Conservation (phyloP, 73 alveolate species). For the Paraurostyla sp. region DNA sequence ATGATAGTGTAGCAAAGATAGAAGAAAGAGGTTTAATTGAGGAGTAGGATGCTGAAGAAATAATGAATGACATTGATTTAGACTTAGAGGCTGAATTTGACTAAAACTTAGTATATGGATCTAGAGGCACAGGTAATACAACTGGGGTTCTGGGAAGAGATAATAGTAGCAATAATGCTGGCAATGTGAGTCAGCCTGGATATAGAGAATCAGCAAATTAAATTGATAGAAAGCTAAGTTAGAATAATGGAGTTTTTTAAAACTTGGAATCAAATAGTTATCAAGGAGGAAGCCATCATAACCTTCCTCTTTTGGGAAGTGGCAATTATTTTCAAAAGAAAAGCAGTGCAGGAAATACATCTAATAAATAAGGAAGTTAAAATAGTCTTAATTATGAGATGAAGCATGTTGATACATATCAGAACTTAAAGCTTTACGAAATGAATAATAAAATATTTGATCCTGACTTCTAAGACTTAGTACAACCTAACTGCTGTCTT, state of each 20-base stretch:
- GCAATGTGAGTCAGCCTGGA: background rate
- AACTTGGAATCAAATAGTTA: conserved; percentile 12
- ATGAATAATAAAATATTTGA: conserved; percentile 22
- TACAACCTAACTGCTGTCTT: conserved; percentile 44
- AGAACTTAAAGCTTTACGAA: background rate
- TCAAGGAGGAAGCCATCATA: too few relatives aligned
- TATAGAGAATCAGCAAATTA: background rate
- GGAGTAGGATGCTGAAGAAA: conserved; percentile 55
- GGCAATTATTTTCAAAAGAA: conserved; percentile 18
- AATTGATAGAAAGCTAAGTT: background rate
- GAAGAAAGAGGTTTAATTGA: conserved; percentile 36
- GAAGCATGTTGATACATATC: background rate
- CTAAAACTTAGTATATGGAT: background rate
- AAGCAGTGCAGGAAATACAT: conserved; percentile 8
- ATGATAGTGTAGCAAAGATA: background rate
- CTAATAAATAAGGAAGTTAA: background rate
- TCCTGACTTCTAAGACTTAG: conserved; percentile 32
- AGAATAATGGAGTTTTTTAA: background rate
- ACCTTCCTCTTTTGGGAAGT: too few relatives aligned
- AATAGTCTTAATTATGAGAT: conserved; percentile 15
- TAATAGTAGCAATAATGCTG: too few relatives aligned
- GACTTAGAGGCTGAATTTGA: conserved; percentile 51
- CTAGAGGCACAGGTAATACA: too few relatives aligned
- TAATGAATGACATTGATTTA: conserved; percentile 49
- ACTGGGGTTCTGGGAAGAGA: conserved; percentile 14